These are phyloP conservation scores for Ogataea philodendri DNA, from an alignment of 805 yeast genomes.

Conservation along the genomic window DNA sequence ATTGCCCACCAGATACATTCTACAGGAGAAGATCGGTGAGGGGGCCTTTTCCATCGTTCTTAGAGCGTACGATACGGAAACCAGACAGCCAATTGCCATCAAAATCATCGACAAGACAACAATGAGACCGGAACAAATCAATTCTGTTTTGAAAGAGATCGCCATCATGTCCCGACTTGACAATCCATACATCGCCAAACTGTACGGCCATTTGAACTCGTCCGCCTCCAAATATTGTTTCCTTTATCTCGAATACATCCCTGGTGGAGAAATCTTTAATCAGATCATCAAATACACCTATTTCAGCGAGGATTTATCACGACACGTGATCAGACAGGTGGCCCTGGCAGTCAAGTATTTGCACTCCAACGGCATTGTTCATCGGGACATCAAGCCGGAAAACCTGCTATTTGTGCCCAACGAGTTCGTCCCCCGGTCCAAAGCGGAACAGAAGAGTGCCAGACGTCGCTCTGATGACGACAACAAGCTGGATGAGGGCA, in stretches of 20 bases:
- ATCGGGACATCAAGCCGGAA: constrained; percentile 82
- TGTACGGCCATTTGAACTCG: constrained; percentile 53
- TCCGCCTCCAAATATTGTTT: constrained; percentile 48
- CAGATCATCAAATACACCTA: constrained; percentile 77
- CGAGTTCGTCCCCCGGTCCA: constrained; percentile 41
- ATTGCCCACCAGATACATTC: constrained; percentile 27
- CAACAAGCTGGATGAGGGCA: constrained; percentile 61
- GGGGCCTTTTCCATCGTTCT: constrained; percentile 92
- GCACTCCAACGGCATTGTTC: constrained; percentile 73
- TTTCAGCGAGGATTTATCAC: constrained; percentile 66
- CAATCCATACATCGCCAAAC: constrained; percentile 59
- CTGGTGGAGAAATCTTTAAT: constrained; percentile 81
- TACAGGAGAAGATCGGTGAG: constrained; percentile 53
- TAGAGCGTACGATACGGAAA: constrained; percentile 54
- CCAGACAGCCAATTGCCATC: constrained; percentile 58
- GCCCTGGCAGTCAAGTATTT: constrained; percentile 67
- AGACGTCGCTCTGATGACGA: constrained; percentile 56
- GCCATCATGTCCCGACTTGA: constrained; percentile 64
- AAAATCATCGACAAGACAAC: constrained; percentile 67
- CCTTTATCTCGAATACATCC: constrained; percentile 62
- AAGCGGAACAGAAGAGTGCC: constrained; percentile 42
- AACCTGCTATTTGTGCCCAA: constrained; percentile 64
- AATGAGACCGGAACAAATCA: constrained; percentile 49
- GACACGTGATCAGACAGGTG: constrained; percentile 72
- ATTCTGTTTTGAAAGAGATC: constrained; percentile 67